Percentiles rank a stretch among this genome's conserved stretches.
These are phyloP conservation scores for Lignosus rhinocerotis DNA, from an alignment of 1,284 basidiomycete genomes.

Conservation along the genomic window DNA sequence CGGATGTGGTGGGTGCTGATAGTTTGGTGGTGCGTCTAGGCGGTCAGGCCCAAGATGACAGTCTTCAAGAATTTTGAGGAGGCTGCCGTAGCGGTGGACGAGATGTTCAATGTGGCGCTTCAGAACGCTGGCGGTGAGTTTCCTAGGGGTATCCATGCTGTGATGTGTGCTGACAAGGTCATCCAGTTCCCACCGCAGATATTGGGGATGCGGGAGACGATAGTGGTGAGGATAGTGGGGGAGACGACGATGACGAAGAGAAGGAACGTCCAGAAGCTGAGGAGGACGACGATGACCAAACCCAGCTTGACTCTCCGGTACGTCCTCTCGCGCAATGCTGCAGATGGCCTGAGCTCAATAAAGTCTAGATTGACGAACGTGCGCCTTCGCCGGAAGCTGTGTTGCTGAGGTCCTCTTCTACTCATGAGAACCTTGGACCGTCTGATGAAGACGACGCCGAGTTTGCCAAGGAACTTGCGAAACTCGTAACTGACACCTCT, in stretches of 20 bases:
- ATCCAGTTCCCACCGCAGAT: constrained; percentile 43
- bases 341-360: not conserved
- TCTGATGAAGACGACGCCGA: constrained; percentile 89
- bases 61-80: constrained; percentile 79
- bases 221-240: constrained; percentile 72
- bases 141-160: too few species aligned
- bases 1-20: not conserved
- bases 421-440: constrained; percentile 71
- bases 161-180: not conserved
- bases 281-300: constrained; percentile 56
- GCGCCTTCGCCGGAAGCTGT: constrained; percentile 77
- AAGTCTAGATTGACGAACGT: constrained; percentile 60
- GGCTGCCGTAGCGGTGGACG: constrained; percentile 85
- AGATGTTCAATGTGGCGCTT: constrained; percentile 73
- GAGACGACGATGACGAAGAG: constrained; percentile 48
- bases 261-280: constrained; percentile 55
- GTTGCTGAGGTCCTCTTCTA: constrained; percentile 55
- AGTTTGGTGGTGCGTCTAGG: constrained; percentile 42
- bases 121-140: constrained; percentile 58
- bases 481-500: constrained; percentile 88
- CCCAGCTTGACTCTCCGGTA: constrained; percentile 52
- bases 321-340: constrained; percentile 23
- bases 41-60: constrained; percentile 75
- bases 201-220: constrained; percentile 42
- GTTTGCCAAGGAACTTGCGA: constrained; percentile 94